These are phyloP conservation scores for Cymbidium sinense DNA, from an alignment of 106 monocot species.

Conservation along the genomic window DNA sequence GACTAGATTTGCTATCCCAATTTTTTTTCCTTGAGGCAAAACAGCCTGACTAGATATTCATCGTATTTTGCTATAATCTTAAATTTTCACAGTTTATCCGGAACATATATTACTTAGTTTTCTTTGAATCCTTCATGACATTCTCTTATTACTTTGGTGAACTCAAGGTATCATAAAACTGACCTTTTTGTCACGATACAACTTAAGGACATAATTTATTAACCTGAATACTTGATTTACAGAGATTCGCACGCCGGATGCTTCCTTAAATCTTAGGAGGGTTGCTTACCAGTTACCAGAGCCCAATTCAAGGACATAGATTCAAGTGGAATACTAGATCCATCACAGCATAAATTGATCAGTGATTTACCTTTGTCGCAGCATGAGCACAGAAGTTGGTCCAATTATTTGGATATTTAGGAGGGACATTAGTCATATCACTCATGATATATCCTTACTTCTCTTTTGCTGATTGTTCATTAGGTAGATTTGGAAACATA, in stretches of 20 bases:
- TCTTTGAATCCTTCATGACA: not conserved
- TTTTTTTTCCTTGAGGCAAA: too few species aligned
- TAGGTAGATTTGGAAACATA: not conserved
- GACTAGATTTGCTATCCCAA: not conserved
- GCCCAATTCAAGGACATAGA: not conserved
- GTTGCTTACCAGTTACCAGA: not conserved
- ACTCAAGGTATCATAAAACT: too few species aligned
- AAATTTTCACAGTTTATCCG: not conserved
- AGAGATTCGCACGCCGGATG: conserved; percentile 9
- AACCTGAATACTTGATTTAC: not conserved
- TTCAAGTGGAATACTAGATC: not conserved
- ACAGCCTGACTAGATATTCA: too few species aligned
- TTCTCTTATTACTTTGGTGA: not conserved
- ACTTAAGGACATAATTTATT: not conserved
- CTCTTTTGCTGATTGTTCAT: not conserved
- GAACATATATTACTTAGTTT: not conserved
- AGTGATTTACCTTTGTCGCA: not conserved
- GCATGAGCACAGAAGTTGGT: not conserved
- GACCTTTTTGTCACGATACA: not conserved
- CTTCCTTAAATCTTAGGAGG: not conserved
- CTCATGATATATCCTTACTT: not conserved
- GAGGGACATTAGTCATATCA: not conserved
- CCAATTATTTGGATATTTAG: not conserved
- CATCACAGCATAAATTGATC: not conserved
- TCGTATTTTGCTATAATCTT: too few species aligned